Evolutionary conservation across 192 early-diverging fungal genomes (phyloP), one percentile per base, ranked within the genome.

Genomic region (Coemansia sp.): DNA sequence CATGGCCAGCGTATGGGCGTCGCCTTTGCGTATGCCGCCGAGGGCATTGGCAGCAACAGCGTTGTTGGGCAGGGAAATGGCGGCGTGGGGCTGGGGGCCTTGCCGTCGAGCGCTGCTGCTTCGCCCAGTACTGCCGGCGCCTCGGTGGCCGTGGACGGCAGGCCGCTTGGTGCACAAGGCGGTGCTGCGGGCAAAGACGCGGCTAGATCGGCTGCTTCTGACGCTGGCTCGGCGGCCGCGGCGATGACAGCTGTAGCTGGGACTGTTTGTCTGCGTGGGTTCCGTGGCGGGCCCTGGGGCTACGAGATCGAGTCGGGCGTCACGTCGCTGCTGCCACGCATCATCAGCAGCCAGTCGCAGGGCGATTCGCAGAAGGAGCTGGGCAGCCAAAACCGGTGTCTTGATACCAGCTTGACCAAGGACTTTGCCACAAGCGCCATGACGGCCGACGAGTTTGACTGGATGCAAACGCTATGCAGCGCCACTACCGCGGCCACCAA

Each of bases 291-390:
- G 1, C 52, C 67, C 4, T 83, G 78, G 77, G 74, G 64, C 7
- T 80, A 81, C 51, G 82, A 81, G 61, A 49, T 57, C 2, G 70
- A 77, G 14, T 63, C 57, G 0, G 82, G 82, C 4, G 56, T 68
- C 14, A 74, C 78, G 8, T 72, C 77, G 1, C 59, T 83, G 22
- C 42, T 81, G 34, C 50, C 24, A 18, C 36, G 18, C 23, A 59
- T 66, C 34, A 35, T 69, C 19, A 25, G 23, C 5, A 35, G 13
- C 50, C 24, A 8, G 28, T 30, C 19, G 22, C 49, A 27, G n/a
- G 59, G 23, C 24, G 58, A 18, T 7, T 36, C 51, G 24, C 45
- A 16, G 10, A 16, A n/a, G 42, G 49, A 34, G 30, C 16, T 34
- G 39, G 16, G 23, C 49, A 34, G 51, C 29, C 57, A 1, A 51